These are phyloP conservation scores for Fomitopsis serialis DNA, from an alignment of 768 basidiomycete species.

Conservation along the genomic window DNA sequence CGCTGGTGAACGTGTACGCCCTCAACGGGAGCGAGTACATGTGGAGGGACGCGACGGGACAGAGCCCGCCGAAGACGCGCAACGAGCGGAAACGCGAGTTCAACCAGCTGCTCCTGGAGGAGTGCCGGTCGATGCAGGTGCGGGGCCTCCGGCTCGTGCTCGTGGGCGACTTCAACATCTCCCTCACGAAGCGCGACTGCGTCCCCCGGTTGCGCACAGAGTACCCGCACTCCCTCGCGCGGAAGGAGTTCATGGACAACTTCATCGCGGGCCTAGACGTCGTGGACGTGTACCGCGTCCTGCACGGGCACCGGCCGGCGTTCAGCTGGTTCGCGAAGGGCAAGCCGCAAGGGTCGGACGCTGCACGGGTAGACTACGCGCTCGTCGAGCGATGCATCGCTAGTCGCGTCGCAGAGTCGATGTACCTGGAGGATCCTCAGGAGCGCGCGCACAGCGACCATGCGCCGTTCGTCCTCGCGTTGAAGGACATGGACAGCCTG, in stretches of 20 bases:
- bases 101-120: conserved; percentile 17
- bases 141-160: conserved; percentile 19
- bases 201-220: conserved; percentile 18
- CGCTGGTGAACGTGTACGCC: conserved; percentile 22
- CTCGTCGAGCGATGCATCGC: conserved; percentile 14
- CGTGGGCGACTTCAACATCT: conserved; percentile 23
- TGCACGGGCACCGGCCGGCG: conserved; percentile 12
- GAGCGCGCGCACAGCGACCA: conserved; percentile 22
- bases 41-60: conserved; percentile 18
- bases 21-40: conserved; percentile 22
- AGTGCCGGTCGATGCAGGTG: conserved; percentile 15
- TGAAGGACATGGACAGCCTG: conserved; percentile 11
- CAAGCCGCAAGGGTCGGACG: conserved; percentile 19
- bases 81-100: conserved; percentile 23
- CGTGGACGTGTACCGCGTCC: conserved; percentile 17
- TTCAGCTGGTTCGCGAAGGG: conserved; percentile 25
- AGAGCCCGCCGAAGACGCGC: conserved; percentile 15
- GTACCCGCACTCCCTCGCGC: conserved; percentile 19
- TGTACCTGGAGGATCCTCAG: conserved; percentile 17
- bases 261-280: conserved; percentile 17
- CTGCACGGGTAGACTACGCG: conserved; percentile 20
- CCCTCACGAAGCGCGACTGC: conserved; percentile 16
- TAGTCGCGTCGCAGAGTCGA: conserved; percentile 12
- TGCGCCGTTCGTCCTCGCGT: conserved; percentile 15
- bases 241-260: conserved; percentile 19